A percentile compares a stretch with the other conserved stretches of the same genome.
Evolutionary conservation across 306 rosid genomes (phyloP).

Genomic region (Prinsepia uniflora): DNA sequence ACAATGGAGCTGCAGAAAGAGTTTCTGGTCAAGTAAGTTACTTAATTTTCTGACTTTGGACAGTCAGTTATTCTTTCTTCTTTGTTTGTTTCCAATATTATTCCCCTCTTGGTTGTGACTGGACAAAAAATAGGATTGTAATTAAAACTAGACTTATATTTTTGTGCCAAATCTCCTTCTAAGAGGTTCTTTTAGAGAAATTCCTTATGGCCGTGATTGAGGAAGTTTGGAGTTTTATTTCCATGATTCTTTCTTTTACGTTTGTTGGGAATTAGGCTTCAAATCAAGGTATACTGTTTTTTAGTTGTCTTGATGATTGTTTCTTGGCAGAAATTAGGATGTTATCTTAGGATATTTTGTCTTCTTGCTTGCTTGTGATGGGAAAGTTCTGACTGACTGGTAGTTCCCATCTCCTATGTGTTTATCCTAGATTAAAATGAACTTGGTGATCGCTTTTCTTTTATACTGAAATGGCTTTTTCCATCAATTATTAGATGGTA

Average conservation of each 20-base stretch:
- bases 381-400: background rate
- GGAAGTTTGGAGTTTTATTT: background rate
- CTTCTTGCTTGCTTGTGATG: background rate
- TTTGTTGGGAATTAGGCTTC: slow-evolving; percentile 2
- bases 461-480: background rate
- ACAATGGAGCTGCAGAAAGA: slow-evolving; percentile 11
- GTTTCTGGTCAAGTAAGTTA: slow-evolving; percentile 23
- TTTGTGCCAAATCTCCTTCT: background rate
- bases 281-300: background rate
- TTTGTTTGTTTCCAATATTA: background rate
- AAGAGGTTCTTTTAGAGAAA: background rate
- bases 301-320: background rate
- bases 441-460: background rate
- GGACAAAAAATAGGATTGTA: background rate
- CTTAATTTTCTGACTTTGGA: slow-evolving; percentile 3
- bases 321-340: background rate
- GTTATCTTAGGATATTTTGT: background rate
- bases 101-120: slow-evolving; percentile 1
- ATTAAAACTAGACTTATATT: background rate
- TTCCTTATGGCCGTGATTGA: slow-evolving; percentile 1
- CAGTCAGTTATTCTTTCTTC: background rate
- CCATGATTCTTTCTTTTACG: background rate
- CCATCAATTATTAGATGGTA: background rate
- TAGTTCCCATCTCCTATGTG: background rate
- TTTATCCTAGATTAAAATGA: background rate